These are phyloP conservation scores for Houttuynia cordata DNA, from an alignment of 164 flowering plant species.

Conservation along the genomic window DNA sequence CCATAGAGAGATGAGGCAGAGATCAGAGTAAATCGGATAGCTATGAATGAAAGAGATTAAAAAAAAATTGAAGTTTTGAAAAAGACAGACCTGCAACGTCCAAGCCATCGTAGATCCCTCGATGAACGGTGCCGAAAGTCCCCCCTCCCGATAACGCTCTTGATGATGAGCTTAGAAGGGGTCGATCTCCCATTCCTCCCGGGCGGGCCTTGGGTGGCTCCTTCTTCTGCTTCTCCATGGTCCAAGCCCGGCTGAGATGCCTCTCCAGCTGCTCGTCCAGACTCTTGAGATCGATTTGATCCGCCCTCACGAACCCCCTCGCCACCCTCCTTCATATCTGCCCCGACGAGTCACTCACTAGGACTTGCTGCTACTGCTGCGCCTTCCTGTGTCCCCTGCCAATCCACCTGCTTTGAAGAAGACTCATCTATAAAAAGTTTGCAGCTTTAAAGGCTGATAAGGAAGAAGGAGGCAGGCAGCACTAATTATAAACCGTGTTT, in stretches of 20 bases:
- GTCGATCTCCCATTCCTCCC: slow-evolving; percentile 65
- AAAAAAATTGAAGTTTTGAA: not conserved
- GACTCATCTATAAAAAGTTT: not conserved
- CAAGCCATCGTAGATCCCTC: slow-evolving; percentile 25
- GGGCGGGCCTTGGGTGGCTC: slow-evolving; percentile 5
- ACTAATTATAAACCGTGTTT: not conserved
- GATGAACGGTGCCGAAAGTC: slow-evolving; percentile 28
- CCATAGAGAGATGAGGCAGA: no score
- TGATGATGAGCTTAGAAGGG: slow-evolving; percentile 41
- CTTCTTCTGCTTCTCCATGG: slow-evolving; percentile 54
- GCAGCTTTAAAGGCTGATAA: no score
- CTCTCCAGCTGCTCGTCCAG: slow-evolving; percentile 91
- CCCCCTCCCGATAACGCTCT: slow-evolving; percentile 26
- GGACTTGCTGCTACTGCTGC: not conserved
- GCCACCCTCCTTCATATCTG: slow-evolving; percentile 50
- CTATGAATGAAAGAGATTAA: no score
- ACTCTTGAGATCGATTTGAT: slow-evolving; percentile 93
- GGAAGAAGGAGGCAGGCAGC: no score
- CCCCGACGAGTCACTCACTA: not conserved
- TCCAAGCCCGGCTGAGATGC: slow-evolving; percentile 59
- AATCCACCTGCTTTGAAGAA: not conserved
- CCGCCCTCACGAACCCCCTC: slow-evolving; percentile 95
- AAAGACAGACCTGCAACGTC: slow-evolving; percentile 26
- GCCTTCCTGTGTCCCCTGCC: no score
- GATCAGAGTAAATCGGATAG: no score